Base-by-base conservation (phyloP, 495 filamentous ascomycete species). In the Tetracladium setigerum region DNA sequence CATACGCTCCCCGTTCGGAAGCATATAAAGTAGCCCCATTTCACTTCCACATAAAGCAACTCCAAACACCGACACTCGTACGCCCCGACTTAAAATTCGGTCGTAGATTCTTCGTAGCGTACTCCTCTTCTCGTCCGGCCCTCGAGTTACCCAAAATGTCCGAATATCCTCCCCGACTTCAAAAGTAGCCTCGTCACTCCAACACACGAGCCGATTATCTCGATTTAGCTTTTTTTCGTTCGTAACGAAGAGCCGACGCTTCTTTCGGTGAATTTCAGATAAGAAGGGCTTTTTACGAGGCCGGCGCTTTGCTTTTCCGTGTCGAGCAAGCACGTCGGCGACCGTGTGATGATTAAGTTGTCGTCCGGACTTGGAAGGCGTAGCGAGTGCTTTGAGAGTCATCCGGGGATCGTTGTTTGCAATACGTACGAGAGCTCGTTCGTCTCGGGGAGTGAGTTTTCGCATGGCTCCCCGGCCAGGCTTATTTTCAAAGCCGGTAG, bases 341-440 rank as follows among this genome's bases (percentile, higher is more conserved):
- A 51, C 41, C 5, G 36, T 45, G 30, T 42, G 30, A 1, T 4
- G 15, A 46, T 14, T 11, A n/a, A 51, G 34, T 34, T 44, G 30
- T 5, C n/a, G 18, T 11, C 41, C 31, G 24, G 41, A 39, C 33
- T 51, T 51, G 24, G 17, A 43, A 2, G 41, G 48, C 16, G 41
- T 39, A n/a, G n/a, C 48, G 17, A 51, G 31, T 13, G 18, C 2
- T 5, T 32, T 31, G 6, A 45, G 36, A 19, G 41, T 30, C 1
- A 14, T 5, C 11, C 18, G 24, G 27, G 47, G 39, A 60, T 68
- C 17, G 63, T 73, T 32, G 66, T 71, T 14, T 53, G 73, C 12
- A 31, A 22, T 8, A 12, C 40, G 47, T 44, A 44, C 30, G 15
- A 50, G 27, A 12, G 47, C 40, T 30, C 47, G 2, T 30, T 50